Percentiles rank a stretch among this genome's conserved stretches.
Conservation (phyloP, 2,329 filamentous ascomycete genomes). For the Lachnellula cervina region DNA sequence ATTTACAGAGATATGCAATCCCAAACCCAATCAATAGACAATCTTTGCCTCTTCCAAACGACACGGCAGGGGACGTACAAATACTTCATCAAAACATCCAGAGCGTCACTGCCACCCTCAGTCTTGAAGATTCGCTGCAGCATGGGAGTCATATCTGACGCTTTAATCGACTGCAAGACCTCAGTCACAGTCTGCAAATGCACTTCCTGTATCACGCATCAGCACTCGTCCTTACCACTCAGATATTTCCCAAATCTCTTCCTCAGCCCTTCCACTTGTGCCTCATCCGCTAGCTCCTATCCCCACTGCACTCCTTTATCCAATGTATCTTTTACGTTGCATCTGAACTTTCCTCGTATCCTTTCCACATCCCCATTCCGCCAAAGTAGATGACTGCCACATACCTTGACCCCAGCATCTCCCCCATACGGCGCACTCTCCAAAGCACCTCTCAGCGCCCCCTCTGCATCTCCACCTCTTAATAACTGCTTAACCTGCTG, state of each 20-base stretch:
- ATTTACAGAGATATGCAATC: background rate
- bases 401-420: slow-evolving; percentile 52
- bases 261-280: no score
- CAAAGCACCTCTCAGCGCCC: slow-evolving; percentile 75
- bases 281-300: no score
- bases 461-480: slow-evolving; percentile 80
- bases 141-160: slow-evolving; percentile 89
- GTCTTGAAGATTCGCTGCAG: slow-evolving; percentile 74
- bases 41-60: background rate
- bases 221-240: background rate
- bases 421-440: slow-evolving; percentile 78
- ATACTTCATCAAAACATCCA: slow-evolving; percentile 98
- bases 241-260: background rate
- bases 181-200: slow-evolving; percentile 87
- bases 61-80: slow-evolving; percentile 54
- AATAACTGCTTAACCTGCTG: slow-evolving; percentile 83
- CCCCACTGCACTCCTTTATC: no score
- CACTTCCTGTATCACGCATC: slow-evolving; percentile 55
- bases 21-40: background rate
- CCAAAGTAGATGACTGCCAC: slow-evolving; percentile 11
- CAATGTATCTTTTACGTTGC: background rate
- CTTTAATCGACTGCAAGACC: slow-evolving; percentile 92
- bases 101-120: slow-evolving; percentile 73
- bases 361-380: background rate
- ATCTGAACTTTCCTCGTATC: background rate